Base-by-base conservation (phyloP, 805 yeast species). In the Barnettozyma botsteinii region DNA sequence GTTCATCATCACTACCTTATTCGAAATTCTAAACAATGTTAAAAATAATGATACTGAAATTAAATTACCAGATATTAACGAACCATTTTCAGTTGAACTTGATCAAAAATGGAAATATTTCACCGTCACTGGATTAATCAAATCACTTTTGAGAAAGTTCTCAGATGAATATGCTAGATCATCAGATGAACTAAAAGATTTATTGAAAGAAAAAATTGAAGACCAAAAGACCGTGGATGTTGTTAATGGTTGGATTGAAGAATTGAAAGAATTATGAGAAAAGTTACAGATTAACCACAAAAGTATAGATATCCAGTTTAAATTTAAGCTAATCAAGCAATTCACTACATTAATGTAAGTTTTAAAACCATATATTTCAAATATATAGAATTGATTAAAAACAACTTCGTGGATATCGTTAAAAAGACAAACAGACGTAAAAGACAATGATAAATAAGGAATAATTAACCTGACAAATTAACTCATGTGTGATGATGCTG, bases 51-150 rank as follows among this genome's bases (percentile, higher is more conserved):
- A 33, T 15, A 52, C 44, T n/a, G 62, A 50, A 6, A 48, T 55
- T 15, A 49, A 43, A n/a, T 39, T 57, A 14, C 53, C 56, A 18
- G 56, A 59, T 31, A 44, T 51, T 19, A 42, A 35, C 13, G 60
- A 50, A 14, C 51, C 47, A 30, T 66, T 55, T 5, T 42, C 64
- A 10, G 63, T 58, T 22, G 54, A 52, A 7, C 48, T 56, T 22
- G 73, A 70, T 43, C 29, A 56, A 9, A 48, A 52, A 23, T 71
- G 75, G 75, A 70, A 70, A 40, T 67, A 70, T 38, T 60, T 61
- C 23, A 56, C 64, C 7, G 46, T 62, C 10, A 35, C 65, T 32
- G 60, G 66, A 14, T 60, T 71, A 33, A 37, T 62, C 13, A 67
- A 67, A 51, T 59, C 69, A 40, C 17, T 65, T 12, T 33, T 69